These are phyloP conservation scores for Polyporus arcularius DNA, from an alignment of 768 basidiomycete species.

Conservation along the genomic window DNA sequence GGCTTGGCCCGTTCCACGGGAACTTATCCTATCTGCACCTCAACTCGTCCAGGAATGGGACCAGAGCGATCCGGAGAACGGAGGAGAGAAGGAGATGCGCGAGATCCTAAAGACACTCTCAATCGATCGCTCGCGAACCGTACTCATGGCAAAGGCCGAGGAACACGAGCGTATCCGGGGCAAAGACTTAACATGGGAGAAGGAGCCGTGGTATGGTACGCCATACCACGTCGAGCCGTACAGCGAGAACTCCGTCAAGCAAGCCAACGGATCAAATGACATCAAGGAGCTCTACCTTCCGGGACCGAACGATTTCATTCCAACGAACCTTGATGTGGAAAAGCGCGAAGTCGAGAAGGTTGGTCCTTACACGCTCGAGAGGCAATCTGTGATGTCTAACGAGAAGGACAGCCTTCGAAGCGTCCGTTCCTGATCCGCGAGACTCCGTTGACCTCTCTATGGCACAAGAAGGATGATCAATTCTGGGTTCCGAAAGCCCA, in stretches of 20 bases:
- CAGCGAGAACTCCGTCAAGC: conserved; percentile 59
- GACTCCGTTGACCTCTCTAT: conserved; percentile 71
- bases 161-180: conserved; percentile 54
- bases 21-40: conserved; percentile 71
- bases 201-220: conserved; percentile 93
- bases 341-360: conserved; percentile 71
- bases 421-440: conserved; percentile 78
- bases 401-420: conserved; percentile 56
- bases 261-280: conserved; percentile 66
- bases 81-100: conserved; percentile 48
- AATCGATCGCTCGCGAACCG: conserved; percentile 62
- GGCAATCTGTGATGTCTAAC: background rate
- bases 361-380: conserved; percentile 14
- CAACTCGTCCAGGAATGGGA: conserved; percentile 78
- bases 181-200: conserved; percentile 54
- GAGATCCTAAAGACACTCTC: conserved; percentile 62
- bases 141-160: conserved; percentile 78
- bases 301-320: conserved; percentile 87
- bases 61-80: conserved; percentile 33
- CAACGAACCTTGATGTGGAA: conserved; percentile 80
- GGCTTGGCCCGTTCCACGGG: conserved; percentile 79
- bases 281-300: conserved; percentile 77
- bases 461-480: conserved; percentile 97
- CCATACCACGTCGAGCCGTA: conserved; percentile 76
- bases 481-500: conserved; percentile 95